These are phyloP conservation scores for Geosmithia morbida DNA, from an alignment of 2,329 filamentous ascomycete species.

Conservation along the genomic window DNA sequence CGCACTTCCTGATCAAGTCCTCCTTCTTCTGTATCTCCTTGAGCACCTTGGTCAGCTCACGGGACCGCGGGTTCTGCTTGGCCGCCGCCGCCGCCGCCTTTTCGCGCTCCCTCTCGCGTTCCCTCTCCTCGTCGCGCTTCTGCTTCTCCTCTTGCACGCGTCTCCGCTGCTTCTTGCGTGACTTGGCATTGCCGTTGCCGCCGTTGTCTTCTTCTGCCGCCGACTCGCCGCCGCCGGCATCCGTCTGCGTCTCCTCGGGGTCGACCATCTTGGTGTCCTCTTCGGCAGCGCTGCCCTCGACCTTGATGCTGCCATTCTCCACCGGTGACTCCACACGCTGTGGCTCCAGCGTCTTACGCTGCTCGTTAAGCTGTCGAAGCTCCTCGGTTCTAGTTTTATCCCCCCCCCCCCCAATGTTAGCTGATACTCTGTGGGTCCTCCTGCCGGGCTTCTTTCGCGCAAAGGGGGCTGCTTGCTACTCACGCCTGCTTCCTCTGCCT, in stretches of 20 bases:
- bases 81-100: slow-evolving; percentile 46
- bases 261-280: slow-evolving; percentile 49
- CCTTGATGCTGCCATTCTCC: slow-evolving; percentile 21
- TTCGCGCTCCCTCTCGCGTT: slow-evolving; percentile 54
- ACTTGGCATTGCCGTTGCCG: slow-evolving; percentile 14
- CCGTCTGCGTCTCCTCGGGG: slow-evolving; percentile 43
- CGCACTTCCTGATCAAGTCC: slow-evolving; percentile 62
- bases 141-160: slow-evolving; percentile 49
- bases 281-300: slow-evolving; percentile 26
- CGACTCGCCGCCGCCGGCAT: slow-evolving; percentile 47
- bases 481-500: slow-evolving; percentile 56
- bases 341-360: slow-evolving; percentile 57
- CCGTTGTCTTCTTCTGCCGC: slow-evolving; percentile 45
- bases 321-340: slow-evolving; percentile 54
- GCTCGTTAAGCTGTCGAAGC: slow-evolving; percentile 54
- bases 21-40: slow-evolving; percentile 86
- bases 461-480: no score
- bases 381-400: slow-evolving; percentile 45
- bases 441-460: no score
- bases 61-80: slow-evolving; percentile 55
- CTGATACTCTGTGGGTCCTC: not conserved
- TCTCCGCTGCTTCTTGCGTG: slow-evolving; percentile 38
- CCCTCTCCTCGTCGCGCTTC: slow-evolving; percentile 65
- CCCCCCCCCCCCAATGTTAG: not conserved
- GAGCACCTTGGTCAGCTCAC: slow-evolving; percentile 75